phyloP scores from a whole-genome alignment of 441 rosid genomes.

The Bruguiera hainesii region DNA sequence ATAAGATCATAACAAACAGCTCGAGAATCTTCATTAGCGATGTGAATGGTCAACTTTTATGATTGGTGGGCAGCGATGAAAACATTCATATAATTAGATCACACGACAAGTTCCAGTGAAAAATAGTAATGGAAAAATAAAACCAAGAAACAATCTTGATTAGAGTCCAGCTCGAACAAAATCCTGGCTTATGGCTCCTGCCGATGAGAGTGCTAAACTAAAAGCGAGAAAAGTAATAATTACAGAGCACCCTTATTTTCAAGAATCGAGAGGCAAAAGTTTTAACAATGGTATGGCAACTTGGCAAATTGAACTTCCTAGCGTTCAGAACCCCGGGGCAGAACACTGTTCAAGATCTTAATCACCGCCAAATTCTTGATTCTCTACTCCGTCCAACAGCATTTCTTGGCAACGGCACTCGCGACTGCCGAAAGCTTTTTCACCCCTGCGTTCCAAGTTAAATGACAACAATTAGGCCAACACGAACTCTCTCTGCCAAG shows the following conservation, averaged over 20 bases:
- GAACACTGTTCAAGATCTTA: background rate
- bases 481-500: background rate
- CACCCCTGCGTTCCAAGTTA: slow-evolving; percentile 54
- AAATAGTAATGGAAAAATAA: background rate
- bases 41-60: slow-evolving; percentile 16
- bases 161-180: background rate
- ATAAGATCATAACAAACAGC: slow-evolving; percentile 6
- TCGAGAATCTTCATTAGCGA: slow-evolving; percentile 15
- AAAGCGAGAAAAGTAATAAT: background rate
- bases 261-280: slow-evolving; percentile 6
- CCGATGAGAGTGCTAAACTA: slow-evolving; percentile 23
- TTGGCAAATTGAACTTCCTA: background rate
- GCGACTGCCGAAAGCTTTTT: slow-evolving; percentile 74
- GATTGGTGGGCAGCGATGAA: background rate
- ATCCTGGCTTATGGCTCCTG: slow-evolving; percentile 39
- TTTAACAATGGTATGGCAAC: slow-evolving; percentile 3
- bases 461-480: background rate
- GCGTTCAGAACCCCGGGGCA: background rate
- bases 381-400: slow-evolving; percentile 54
- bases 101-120: slow-evolving; percentile 7
- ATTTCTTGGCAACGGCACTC: slow-evolving; percentile 81
- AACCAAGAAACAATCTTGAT: background rate
- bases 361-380: slow-evolving; percentile 18
- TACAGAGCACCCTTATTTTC: background rate
- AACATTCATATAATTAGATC: slow-evolving; percentile 4